Evolutionary conservation across 768 basidiomycete genomes (phyloP), one percentile per base, ranked within the genome.

Genomic region (Pseudohyphozyma bogoriensis): DNA sequence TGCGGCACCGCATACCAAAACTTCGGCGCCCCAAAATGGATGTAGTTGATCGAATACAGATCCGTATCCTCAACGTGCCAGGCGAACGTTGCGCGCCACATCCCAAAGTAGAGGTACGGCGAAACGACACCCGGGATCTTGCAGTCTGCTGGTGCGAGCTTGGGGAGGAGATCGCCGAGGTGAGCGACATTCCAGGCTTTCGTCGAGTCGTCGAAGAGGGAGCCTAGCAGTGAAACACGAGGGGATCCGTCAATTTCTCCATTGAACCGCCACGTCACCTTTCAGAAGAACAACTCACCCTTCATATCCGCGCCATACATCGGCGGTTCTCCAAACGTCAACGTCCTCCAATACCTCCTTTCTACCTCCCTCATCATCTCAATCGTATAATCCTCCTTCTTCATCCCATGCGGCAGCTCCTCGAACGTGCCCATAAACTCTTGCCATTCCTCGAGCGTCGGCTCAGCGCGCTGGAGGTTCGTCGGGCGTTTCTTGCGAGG

Each of bases 11-110:
- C 85, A 73, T 97, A 97, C 95, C 95, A 99, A 70, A 87, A 76
- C 65, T 78, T 97, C 2, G 92, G 91, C 0, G 92, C 91, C 0
- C 95, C 95, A 68, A 96, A 97, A 73, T 99, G 95, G 57, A 99
- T 89, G 72, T 91, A 97, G 72, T 99, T 99, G 76, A 99, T 97
- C 58, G 89, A 92, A 75, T 93, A 96, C 1, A 99, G 79, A 71
- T 99, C 95, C 88, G 96, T 95, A 74, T 99, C 95, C 74, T 99
- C 95, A 51, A 99, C 95, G 69, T 99, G 95, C 93, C 95, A 99
- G 0, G 91, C 89, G 74, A 97, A 97, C 0, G 90, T 90, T 28
- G 93, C 93, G 53, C 91, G 80, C 95, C 95, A 99, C 92, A 96
- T 97, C 65, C 95, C 95, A 72, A 92, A 97, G 74, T 97, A 97